These are phyloP conservation scores for Tephrocybe sp. DNA, from an alignment of 768 basidiomycete species.

Conservation along the genomic window DNA sequence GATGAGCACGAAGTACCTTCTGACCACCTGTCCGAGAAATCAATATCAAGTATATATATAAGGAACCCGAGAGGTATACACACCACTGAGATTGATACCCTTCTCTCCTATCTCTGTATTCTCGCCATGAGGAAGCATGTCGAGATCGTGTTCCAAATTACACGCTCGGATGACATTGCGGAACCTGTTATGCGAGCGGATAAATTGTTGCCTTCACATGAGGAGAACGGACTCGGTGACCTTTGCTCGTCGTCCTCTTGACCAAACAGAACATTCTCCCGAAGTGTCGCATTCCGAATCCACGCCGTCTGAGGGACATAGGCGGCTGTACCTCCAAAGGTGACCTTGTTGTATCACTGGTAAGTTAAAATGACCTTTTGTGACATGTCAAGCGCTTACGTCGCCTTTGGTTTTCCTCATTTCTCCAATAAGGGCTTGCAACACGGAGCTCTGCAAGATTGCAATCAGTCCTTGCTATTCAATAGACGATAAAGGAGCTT, in stretches of 20 bases:
- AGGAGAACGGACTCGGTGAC: too few relatives aligned
- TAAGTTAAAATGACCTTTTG: too few relatives aligned
- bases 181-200: slow-evolving; percentile 37
- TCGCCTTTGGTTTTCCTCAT: slow-evolving; percentile 61
- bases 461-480: background rate
- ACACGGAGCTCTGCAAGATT: slow-evolving; percentile 45
- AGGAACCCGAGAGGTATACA: slow-evolving; percentile 7
- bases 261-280: slow-evolving; percentile 76
- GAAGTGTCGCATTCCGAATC: slow-evolving; percentile 66
- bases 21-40: slow-evolving; percentile 29
- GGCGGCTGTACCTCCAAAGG: slow-evolving; percentile 52
- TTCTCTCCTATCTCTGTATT: slow-evolving; percentile 74
- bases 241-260: slow-evolving; percentile 55
- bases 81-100: slow-evolving; percentile 66
- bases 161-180: slow-evolving; percentile 59
- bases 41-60: background rate
- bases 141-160: slow-evolving; percentile 66
- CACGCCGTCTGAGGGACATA: slow-evolving; percentile 63
- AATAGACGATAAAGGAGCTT: background rate
- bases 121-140: slow-evolving; percentile 68
- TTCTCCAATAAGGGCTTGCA: slow-evolving; percentile 60
- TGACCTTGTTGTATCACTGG: slow-evolving; percentile 40
- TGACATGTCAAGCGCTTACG: slow-evolving; percentile 29
- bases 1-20: slow-evolving; percentile 27
- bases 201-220: too few relatives aligned